Evolutionary conservation across 2,329 filamentous ascomycete genomes (phyloP), one percentile per base, ranked within the genome.

Genomic region (Trichoderma sp.): DNA sequence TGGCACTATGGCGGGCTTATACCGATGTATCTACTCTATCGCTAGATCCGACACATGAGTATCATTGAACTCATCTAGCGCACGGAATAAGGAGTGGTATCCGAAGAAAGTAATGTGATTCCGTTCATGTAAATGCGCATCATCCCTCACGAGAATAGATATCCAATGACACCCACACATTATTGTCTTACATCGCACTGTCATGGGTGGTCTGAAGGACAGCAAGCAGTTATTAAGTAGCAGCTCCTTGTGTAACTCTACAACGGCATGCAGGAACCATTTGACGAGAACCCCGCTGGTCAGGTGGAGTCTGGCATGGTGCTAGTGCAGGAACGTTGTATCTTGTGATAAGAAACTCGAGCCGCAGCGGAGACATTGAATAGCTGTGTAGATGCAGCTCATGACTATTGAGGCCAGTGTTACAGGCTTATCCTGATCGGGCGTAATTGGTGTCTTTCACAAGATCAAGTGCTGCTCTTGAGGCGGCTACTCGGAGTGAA

Each of bases 291-390:
- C 2, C 27, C 19, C 17, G 10, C 52, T 54, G 52, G 52, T 54
- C 13, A 2, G 10, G 54, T 27, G 54, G 48, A 53, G 35, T 34
- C 50, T 42, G 34, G 19, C 45, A 32, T 12, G 10, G 56, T 53
- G 64, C 54, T 59, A 60, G 64, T 27, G 64, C 45, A 60, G 54
- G 64, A 60, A 67, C 45, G 56, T 59, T 35, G 64, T 56, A 64
- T 64, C 50, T 3, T 54, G 50, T 32, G 57, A 59, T 48, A 25
- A 59, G 34, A n/a, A 27, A 52, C 48, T 15, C 48, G 48, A 29
- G 48, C 42, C 42, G 42, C 42, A 22, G 42, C 42, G 42, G 42
- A 48, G 48, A 52, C 12, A 15, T 37, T 32, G 7, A 22, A 37
- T 22, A 37, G 7, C 15, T 54, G 27, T 13, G 42, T 5, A 37